Base-by-base conservation (phyloP, 129 eudicot species). In the Logfia minima region DNA sequence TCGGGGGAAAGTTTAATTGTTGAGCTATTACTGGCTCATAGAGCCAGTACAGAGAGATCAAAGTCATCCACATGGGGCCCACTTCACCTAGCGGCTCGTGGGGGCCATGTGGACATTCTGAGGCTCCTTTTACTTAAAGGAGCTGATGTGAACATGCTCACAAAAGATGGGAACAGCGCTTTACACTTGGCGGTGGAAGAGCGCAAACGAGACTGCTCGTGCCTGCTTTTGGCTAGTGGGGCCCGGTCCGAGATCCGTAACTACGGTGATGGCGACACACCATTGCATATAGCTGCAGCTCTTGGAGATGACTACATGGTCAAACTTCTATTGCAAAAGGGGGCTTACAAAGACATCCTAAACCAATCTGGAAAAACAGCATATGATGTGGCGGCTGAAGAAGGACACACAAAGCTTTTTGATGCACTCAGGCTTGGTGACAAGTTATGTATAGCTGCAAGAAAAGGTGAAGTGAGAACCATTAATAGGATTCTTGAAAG, bases 281-380 rank as follows among this genome's bases (percentile, higher is more conserved):
- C 97, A 1, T 73, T 89, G 73, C 97, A 92, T 71, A 80, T 87
- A 6, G 95, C 92, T 3, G 84, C 97, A 35, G 74, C 85, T 10
- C 66, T 78, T 4, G 97, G 92, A 8, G 95, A 89, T 32, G 97
- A 89, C 18, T 78, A 82, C 43, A 87, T 89, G 92, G 88, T 92
- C 34, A 89, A 89, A 75, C 81, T 92, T 45, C 70, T 89, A 43
- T 79, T 92, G n/a, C 88, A 85, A 55, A 92, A 85, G 48, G 97
- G 97, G 14, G 90, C 90, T 8, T 84, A 89, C 75, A 92, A 92
- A 75, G 87, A 87, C 70, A 82, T 92, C 17, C 83, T 89, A 7
- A 89, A 87, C 82, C 66, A 66, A 14, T 56, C 51, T 0, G 84
- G 95, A 4, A 91, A 85, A 58, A 88, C 94, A 7, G 92, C 90